Evolutionary conservation across 2,329 filamentous ascomycete genomes (phyloP), one percentile per base, ranked within the genome.

Genomic region (Colletotrichum sublineola): DNA sequence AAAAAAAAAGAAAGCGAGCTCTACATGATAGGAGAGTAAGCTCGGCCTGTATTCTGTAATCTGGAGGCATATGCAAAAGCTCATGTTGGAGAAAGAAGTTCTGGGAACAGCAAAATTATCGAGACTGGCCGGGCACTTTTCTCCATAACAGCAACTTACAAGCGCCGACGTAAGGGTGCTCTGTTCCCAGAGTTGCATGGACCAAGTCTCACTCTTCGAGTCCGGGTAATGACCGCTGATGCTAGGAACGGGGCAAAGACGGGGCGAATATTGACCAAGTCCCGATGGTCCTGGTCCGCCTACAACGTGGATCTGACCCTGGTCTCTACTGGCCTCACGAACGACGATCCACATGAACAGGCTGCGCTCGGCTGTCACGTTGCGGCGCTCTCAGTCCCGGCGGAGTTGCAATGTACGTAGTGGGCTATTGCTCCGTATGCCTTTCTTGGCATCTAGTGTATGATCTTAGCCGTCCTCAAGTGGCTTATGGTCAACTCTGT

Each of bases 251-350:
- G 36, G 33, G 55, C n/a, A 15, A 24, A 1, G 4, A 57, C 11
- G 55, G 55, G 55, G 55, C 29, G 52, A 11, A 56, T 15, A 33
- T 56, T n/a, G 61, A 20, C 60, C 42, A 24, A 57, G 52, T 36
- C 42, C 20, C 4, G 20, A 52, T 36, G 33, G 20, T 15, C 56
- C 24, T 24, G 33, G 36, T 44, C 18, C 4, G 36, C 6, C 14
- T n/a, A 65, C 29, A 29, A 20, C 18, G 36, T 63, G 65, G 40
- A 53, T 9, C 33, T n/a, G 5, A 40, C 58, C 4, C 15, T 5
- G 20, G 8, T 24, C n/a, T 15, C n/a, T 20, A 31, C 40, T 44
- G 20, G 58, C 33, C 7, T 36, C 31, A 31, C 44, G 9, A 38
- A 40, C 18, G 20, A n/a, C 9, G 6, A n/a, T 58, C 36, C 68